A percentile compares a stretch with the other conserved stretches of the same genome.
Evolutionary conservation across 331 rosid genomes (phyloP).

Genomic region (Malus hybrid): DNA sequence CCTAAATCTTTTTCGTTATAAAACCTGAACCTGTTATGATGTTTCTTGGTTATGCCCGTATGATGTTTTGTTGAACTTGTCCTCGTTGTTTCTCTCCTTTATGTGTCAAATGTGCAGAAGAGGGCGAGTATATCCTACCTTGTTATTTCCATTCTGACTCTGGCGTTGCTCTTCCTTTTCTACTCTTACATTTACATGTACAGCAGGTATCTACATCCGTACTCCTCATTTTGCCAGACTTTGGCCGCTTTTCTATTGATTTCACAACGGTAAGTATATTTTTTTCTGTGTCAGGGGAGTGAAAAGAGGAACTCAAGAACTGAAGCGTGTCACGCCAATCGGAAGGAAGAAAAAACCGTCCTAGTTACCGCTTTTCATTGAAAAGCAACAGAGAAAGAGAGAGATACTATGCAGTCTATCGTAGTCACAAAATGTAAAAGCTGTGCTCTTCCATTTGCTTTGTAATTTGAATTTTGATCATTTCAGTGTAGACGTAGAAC

Average conservation of each 20-base stretch:
- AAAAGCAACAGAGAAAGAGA: background rate
- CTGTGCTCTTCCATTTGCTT: background rate
- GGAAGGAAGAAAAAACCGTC: constrained; percentile 63
- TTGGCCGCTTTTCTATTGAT: constrained; percentile 1
- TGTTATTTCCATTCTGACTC: constrained; percentile 38
- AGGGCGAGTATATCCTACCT: constrained; percentile 44
- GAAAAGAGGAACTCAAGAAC: constrained; percentile 36
- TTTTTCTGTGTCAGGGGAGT: constrained; percentile 47
- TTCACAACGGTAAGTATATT: background rate
- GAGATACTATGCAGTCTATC: background rate
- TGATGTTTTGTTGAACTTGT: background rate
- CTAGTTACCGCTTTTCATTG: constrained; percentile 9
- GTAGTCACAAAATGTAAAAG: background rate
- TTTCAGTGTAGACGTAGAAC: background rate
- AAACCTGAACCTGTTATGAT: background rate
- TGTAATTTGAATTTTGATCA: background rate
- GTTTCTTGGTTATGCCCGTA: background rate
- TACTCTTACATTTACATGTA: constrained; percentile 55
- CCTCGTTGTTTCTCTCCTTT: constrained; percentile 3
- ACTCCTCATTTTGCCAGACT: constrained; percentile 2
- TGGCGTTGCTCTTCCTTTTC: constrained; percentile 47
- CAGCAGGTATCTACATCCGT: constrained; percentile 40
- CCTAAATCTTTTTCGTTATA: background rate
- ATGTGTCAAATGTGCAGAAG: constrained; percentile 36
- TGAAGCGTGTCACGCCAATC: constrained; percentile 49